Conservation (phyloP, 2,329 filamentous ascomycete genomes). For the Graphium sp. region DNA sequence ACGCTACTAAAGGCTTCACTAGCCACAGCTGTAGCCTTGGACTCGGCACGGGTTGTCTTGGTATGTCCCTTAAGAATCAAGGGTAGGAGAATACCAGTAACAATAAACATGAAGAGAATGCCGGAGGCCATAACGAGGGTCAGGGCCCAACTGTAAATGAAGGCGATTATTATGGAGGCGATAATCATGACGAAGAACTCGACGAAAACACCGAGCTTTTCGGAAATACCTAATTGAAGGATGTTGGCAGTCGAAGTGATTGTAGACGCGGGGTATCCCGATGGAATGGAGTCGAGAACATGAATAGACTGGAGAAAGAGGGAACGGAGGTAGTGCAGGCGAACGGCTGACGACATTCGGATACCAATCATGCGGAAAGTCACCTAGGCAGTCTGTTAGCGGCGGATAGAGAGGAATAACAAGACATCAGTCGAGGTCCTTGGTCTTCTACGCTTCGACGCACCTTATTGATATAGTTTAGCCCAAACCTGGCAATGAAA, state of each 20-base stretch:
- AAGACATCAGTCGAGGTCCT: no score
- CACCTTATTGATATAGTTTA: constrained; percentile 45
- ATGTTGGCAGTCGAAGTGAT: constrained; percentile 48
- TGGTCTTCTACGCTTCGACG: no score
- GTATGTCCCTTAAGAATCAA: constrained; percentile 35
- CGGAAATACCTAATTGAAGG: constrained; percentile 47
- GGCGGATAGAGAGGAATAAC: background rate
- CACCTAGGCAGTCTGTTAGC: constrained; percentile 19
- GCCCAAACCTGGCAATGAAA: constrained; percentile 47
- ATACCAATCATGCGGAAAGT: constrained; percentile 45
- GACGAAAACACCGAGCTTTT: constrained; percentile 41
- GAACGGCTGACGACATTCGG: constrained; percentile 40
- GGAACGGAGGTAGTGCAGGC: constrained; percentile 45
- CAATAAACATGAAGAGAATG: constrained; percentile 35
- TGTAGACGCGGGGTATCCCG: constrained; percentile 42
- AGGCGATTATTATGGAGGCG: constrained; percentile 34
- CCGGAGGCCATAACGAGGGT: constrained; percentile 40
- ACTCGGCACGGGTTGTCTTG: constrained; percentile 29
- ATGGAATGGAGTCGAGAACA: constrained; percentile 48
- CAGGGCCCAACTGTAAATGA: constrained; percentile 39
- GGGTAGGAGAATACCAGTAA: constrained; percentile 30
- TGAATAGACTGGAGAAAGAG: constrained; percentile 51
- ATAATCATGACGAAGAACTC: constrained; percentile 36
- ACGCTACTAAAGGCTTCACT: constrained; percentile 43
- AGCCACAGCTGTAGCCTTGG: constrained; percentile 39